Evolutionary conservation across 306 rosid species (phyloP), one percentile per base, ranked within the genome.

Genomic region (Hylodesmum podocarpum): DNA sequence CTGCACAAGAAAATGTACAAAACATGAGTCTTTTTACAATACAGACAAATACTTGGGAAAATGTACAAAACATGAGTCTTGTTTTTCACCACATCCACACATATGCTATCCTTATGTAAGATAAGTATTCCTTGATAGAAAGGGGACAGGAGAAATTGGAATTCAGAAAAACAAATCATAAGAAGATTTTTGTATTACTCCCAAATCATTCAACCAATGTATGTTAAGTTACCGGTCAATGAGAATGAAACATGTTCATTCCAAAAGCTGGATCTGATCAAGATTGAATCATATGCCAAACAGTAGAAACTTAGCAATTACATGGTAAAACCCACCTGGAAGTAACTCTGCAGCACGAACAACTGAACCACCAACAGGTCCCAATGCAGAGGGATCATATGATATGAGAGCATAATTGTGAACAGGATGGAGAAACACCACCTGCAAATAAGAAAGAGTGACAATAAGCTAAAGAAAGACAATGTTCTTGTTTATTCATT

Each of bases 371-470:
- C 98, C 98, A 76, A 88, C 85, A 70, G 89, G 81, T 80, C 98
- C 98, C 79, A 95, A 84, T 74, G 96, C 91, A 87, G 93, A 86
- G 28, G 98, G 98, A 68, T 95, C 95, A 84, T 95, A 95, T 28
- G 98, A 88, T 82, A 95, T 81, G 63, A 95, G 91, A 66, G 97
- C 96, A 85, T 86, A 95, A 84, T 95, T 95, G 76, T 95, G 96
- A 84, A 90, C 95, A 67, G 98, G 98, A 79, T 95, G 98, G 58
- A 95, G 96, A 80, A 95, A 94, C 22, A 92, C 96, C 53, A 94
- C 98, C 98, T 94, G 72, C 83, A 88, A 68, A 66, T 75, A 44
- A 29, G 36, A 27, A 67, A 76, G 39, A 49, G 31, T 46, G 73
- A 82, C 69, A 53, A 29, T 28, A 49, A 25, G 73, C 34, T 59